Evolutionary conservation across 179 eudicot species (phyloP).

Genomic region (Monotropa hypopitys): DNA sequence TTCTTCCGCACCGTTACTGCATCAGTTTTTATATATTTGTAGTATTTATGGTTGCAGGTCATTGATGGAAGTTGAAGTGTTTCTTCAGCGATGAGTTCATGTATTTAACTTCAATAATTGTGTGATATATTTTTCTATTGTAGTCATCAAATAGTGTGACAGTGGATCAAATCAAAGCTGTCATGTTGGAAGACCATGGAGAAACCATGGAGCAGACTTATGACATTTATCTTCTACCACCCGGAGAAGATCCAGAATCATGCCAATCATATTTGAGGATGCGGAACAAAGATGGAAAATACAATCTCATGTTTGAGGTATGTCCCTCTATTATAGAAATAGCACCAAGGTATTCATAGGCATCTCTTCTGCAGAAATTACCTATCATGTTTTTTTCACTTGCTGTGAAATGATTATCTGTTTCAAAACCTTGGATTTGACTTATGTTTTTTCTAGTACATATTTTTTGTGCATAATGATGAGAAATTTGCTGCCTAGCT

Average conservation of each 20-base stretch:
- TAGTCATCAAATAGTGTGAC: constrained; percentile 58
- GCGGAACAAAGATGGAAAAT: constrained; percentile 93
- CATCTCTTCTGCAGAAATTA: background rate
- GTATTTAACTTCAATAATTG: background rate
- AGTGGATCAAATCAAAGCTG: constrained; percentile 56
- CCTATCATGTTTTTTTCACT: background rate
- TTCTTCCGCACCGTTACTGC: background rate
- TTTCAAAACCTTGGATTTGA: background rate
- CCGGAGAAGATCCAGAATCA: constrained; percentile 97
- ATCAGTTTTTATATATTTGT: background rate
- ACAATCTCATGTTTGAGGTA: constrained; percentile 99
- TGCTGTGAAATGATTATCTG: background rate
- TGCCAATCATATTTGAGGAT: constrained; percentile 93
- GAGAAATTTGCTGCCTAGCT: background rate
- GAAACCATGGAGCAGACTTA: constrained; percentile 71
- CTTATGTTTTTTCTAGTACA: background rate
- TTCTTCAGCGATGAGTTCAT: background rate
- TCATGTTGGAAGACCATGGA: constrained; percentile 31
- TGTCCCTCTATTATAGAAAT: constrained; percentile 9
- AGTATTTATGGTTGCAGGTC: background rate
- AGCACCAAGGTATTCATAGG: background rate
- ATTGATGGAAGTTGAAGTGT: background rate
- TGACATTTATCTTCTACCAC: constrained; percentile 89
- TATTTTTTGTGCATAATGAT: background rate
- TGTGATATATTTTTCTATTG: constrained; percentile 4